Evolutionary conservation across 768 basidiomycete species (phyloP).

Genomic region (Lactarius sp.): DNA sequence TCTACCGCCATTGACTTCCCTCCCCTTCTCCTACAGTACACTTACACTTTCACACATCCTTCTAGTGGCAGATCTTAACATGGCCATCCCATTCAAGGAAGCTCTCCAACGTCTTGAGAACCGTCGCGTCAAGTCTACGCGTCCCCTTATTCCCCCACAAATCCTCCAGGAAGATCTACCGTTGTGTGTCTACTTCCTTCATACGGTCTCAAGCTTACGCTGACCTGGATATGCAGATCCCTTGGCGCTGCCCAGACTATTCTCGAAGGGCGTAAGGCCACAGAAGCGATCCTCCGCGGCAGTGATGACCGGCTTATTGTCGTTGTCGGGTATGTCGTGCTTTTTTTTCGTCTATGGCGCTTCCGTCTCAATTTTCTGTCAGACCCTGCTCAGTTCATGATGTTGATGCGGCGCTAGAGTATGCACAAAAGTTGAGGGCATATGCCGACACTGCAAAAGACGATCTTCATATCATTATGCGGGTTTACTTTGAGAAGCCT

Average conservation of each 20-base stretch:
- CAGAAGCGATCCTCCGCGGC: slow-evolving; percentile 76
- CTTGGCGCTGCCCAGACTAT: slow-evolving; percentile 83
- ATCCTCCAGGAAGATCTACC: slow-evolving; percentile 94
- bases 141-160: slow-evolving; percentile 91
- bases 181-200: slow-evolving; percentile 45
- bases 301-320: slow-evolving; percentile 91
- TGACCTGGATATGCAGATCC: slow-evolving; percentile 43
- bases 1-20: not conserved
- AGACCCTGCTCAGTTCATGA: slow-evolving; percentile 96
- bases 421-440: slow-evolving; percentile 70
- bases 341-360: not conserved
- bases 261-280: slow-evolving; percentile 72
- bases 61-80: slow-evolving; percentile 47
- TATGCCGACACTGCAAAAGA: slow-evolving; percentile 79
- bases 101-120: slow-evolving; percentile 82
- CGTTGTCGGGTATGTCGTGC: slow-evolving; percentile 67
- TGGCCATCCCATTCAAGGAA: slow-evolving; percentile 73
- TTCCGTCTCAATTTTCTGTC: slow-evolving; percentile 1
- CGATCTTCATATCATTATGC: slow-evolving; percentile 93
- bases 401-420: slow-evolving; percentile 78
- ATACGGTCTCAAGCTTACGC: slow-evolving; percentile 24
- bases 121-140: slow-evolving; percentile 75
- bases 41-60: slow-evolving; percentile 16
- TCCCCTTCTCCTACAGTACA: not conserved
- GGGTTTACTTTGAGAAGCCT: slow-evolving; percentile 97